Percentiles rank a stretch among this genome's conserved stretches.
These are phyloP conservation scores for Toxicodendron radicans DNA, from an alignment of 345 rosid genomes.

Conservation along the genomic window DNA sequence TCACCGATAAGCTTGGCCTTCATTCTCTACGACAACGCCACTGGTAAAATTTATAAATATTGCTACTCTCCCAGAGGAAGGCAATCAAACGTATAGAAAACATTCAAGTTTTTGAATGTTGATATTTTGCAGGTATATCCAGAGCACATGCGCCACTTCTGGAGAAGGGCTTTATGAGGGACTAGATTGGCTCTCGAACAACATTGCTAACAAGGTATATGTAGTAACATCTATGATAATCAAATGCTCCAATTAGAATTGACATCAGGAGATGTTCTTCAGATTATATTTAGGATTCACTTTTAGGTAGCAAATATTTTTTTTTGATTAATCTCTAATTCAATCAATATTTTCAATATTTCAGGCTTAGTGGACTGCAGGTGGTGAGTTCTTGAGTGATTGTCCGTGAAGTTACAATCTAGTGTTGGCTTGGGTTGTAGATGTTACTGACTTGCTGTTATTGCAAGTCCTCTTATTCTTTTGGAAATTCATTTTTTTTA, in stretches of 20 bases:
- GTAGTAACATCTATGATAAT: not conserved
- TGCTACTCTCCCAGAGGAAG: not conserved
- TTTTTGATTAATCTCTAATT: not conserved
- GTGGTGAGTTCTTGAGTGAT: not conserved
- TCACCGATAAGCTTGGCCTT: slow-evolving; percentile 26
- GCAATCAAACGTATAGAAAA: not conserved
- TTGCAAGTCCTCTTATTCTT: slow-evolving; percentile 6
- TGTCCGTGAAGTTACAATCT: not conserved
- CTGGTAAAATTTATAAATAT: slow-evolving; percentile 23
- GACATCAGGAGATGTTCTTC: not conserved
- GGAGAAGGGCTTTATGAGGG: slow-evolving; percentile 26
- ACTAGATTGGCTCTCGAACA: slow-evolving; percentile 26
- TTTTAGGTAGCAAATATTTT: not conserved
- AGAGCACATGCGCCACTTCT: slow-evolving; percentile 40
- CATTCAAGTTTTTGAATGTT: not conserved
- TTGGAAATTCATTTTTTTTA: not conserved
- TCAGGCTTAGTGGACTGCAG: slow-evolving; percentile 7
- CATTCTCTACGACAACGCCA: slow-evolving; percentile 36
- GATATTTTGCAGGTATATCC: slow-evolving; percentile 37
- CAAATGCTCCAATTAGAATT: not conserved
- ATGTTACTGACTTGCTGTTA: slow-evolving; percentile 29
- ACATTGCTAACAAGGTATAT: slow-evolving; percentile 23
- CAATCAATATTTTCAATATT: not conserved
- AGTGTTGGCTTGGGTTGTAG: not conserved
- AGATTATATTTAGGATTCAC: not conserved